Conservation (phyloP, 805 yeast species). For the Kodamaea laetipori region DNA sequence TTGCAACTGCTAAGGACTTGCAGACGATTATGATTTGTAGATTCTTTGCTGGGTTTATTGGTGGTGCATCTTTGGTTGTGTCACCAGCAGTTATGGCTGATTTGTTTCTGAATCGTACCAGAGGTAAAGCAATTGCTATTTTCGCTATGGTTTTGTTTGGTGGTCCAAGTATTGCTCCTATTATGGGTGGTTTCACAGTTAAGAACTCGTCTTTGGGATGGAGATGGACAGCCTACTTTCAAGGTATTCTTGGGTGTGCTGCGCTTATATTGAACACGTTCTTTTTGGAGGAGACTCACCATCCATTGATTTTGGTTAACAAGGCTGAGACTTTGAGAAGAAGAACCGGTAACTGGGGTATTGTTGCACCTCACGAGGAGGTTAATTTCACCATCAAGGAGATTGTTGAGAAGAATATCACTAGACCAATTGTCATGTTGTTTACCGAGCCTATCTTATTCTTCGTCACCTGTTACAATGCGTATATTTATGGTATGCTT, state of each 20-base stretch:
- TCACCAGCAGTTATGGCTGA: slow-evolving; percentile 29
- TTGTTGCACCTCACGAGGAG: slow-evolving; percentile 42
- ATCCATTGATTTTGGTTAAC: slow-evolving; percentile 33
- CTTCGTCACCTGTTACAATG: slow-evolving; percentile 67
- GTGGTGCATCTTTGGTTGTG: slow-evolving; percentile 30
- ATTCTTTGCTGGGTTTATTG: slow-evolving; percentile 26
- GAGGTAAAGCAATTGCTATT: slow-evolving; percentile 27
- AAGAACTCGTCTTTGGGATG: slow-evolving; percentile 62
- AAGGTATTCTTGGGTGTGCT: slow-evolving; percentile 40
- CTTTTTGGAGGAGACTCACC: slow-evolving; percentile 41
- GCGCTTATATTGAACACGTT: slow-evolving; percentile 36
- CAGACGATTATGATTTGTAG: slow-evolving; percentile 27
- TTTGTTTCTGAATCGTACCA: slow-evolving; percentile 17
- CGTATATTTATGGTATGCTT: slow-evolving; percentile 78
- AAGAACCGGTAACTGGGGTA: slow-evolving; percentile 44
- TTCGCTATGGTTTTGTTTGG: slow-evolving; percentile 19
- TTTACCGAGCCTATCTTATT: slow-evolving; percentile 70
- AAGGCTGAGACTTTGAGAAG: slow-evolving; percentile 41
- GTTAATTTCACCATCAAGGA: slow-evolving; percentile 46
- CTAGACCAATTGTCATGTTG: slow-evolving; percentile 71
- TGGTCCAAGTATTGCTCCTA: slow-evolving; percentile 16
- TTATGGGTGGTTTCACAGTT: slow-evolving; percentile 68
- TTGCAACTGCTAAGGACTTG: slow-evolving; percentile 26
- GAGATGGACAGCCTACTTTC: slow-evolving; percentile 77
- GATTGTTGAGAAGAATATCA: slow-evolving; percentile 58